Conservation (phyloP, 169 alveolate species). For the Cryptosporidium andersoni region DNA sequence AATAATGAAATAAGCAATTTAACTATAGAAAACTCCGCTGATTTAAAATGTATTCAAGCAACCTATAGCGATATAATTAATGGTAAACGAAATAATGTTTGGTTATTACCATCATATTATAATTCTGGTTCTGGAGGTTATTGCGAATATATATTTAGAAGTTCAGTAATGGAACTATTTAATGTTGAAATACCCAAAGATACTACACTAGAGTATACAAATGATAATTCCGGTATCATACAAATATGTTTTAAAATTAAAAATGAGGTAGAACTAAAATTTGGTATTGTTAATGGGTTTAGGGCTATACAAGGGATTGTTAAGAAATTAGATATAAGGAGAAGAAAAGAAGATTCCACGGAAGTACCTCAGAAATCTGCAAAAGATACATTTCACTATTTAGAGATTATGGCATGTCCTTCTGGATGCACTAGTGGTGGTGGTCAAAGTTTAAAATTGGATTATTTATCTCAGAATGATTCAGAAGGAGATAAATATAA, state of each 20-base stretch:
- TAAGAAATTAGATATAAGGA: constrained; percentile 77
- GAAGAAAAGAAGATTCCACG: constrained; percentile 73
- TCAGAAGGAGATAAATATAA: constrained; percentile 67
- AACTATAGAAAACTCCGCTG: neutral
- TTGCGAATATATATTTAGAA: constrained; percentile 79
- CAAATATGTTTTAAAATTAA: constrained; percentile 4
- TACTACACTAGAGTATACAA: constrained; percentile 3
- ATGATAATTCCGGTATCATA: constrained; percentile 1
- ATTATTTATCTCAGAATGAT: neutral
- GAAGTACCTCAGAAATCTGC: constrained; percentile 24
- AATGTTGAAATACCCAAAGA: neutral
- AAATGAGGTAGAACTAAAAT: constrained; percentile 2
- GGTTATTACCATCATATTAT: constrained; percentile 66
- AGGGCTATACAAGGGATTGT: constrained; percentile 73
- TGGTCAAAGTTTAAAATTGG: constrained; percentile 80
- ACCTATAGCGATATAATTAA: neutral
- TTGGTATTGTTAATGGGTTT: constrained; percentile 48
- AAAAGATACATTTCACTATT: constrained; percentile 78
- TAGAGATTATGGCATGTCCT: constrained; percentile 95
- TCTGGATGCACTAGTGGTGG: constrained; percentile 94
- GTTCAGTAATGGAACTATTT: constrained; percentile 56
- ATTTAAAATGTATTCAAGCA: neutral
- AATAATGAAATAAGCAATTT: neutral
- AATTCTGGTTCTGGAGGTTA: constrained; percentile 81
- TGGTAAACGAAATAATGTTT: constrained; percentile 1